Evolutionary conservation across 2,329 filamentous ascomycete species (phyloP), one percentile per base, ranked within the genome.

Genomic region (Pleurostoma richardsiae): DNA sequence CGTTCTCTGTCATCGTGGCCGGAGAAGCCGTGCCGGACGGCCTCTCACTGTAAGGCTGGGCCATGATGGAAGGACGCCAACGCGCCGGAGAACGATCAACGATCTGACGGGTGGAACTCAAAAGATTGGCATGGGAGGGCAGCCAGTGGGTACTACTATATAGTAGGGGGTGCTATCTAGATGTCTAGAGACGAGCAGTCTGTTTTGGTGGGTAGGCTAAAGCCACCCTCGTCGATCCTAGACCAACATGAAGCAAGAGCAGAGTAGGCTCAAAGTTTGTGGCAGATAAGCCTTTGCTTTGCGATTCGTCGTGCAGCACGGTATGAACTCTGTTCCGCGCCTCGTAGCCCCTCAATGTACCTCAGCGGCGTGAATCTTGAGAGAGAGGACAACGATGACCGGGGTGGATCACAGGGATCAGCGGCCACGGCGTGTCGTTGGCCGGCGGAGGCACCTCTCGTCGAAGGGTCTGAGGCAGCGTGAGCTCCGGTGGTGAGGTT

Each of bases 1-100:
- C 49, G 19, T 19, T 19, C 33, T 61, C 59, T 40, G 51, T 55
- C 47, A 56, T 50, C 33, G 46, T 43, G 29, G 52, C 43, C 52
- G 43, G 41, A 40, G 48, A 52, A 45, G 53, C 50, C 60, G 62
- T 65, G 43, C 62, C 59, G 51, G 66, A 66, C 60, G 63, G 52
- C 55, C 54, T 58, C 48, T 59, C 57, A 45, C 53, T 55, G 36
- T 56, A 54, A 48, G 54, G 54, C 42, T 54, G 52, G 49, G 57
- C 56, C 67, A 69, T 71, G 43, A 38, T 56, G 42, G 36, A 43
- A 44, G 48, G 54, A 47, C 47, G 54, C 53, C 47, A 11, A 47
- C 6, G 44, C 40, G 49, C 51, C 49, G 47, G 51, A 53, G 27
- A 48, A 54, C 45, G 51, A 53, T 52, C 56, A 57, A 56, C 53